A percentile compares a stretch with the other conserved stretches of the same genome.
Evolutionary conservation across 169 alveolate genomes (phyloP).

Genomic region (Plasmodium inui): DNA sequence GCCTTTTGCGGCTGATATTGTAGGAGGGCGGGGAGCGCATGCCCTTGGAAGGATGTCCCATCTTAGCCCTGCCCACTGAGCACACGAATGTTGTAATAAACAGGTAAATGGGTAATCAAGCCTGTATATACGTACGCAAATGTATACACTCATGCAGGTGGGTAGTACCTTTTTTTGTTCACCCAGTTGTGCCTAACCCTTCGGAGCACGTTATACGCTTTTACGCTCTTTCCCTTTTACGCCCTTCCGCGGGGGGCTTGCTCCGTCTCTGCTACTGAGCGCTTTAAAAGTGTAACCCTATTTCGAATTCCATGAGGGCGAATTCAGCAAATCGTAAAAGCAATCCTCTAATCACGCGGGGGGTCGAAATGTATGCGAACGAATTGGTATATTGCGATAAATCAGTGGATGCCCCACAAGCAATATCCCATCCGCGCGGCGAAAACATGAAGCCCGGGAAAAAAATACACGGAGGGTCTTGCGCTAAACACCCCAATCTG

Average conservation of each 20-base stretch:
- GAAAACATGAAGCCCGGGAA: background rate
- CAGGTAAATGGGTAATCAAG: background rate
- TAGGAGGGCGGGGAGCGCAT: background rate
- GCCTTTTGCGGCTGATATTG: background rate
- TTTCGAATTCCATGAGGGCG: background rate
- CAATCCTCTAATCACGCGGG: background rate
- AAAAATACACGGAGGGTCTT: background rate
- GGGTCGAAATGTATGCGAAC: background rate
- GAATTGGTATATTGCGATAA: background rate
- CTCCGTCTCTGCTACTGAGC: background rate
- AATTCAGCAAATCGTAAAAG: background rate
- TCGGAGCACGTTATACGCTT: background rate
- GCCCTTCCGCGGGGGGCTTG: background rate
- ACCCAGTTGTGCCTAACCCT: background rate
- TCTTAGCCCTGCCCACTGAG: background rate
- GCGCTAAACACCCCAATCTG: background rate
- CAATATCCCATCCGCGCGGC: background rate
- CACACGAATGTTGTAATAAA: background rate
- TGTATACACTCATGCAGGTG: background rate
- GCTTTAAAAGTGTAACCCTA: background rate
- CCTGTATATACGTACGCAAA: background rate
- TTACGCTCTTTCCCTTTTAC: background rate
- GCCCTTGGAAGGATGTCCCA: conserved; percentile 4
- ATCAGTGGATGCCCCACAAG: background rate
- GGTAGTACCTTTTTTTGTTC: background rate